Percentiles rank a stretch among this genome's conserved stretches.
Evolutionary conservation across 2,329 filamentous ascomycete genomes (phyloP).

Genomic region (Hawksworthiomyces lignivorus): DNA sequence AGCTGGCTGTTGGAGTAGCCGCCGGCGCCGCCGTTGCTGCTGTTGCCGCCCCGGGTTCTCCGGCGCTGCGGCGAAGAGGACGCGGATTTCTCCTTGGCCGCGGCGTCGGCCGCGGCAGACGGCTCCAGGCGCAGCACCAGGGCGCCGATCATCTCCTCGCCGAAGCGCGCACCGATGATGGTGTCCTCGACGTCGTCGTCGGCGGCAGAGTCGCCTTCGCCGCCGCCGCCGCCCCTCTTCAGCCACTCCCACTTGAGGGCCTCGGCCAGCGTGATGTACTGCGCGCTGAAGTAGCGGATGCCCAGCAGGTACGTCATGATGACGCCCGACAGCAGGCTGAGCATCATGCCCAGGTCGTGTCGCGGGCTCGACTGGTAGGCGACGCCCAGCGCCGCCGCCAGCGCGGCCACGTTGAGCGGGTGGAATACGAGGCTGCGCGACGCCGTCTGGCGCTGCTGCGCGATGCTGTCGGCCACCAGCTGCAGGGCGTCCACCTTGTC

Average conservation of each 20-base stretch:
- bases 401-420: conserved; percentile 43
- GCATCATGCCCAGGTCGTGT: conserved; percentile 45
- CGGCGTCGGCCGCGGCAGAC: not conserved
- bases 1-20: conserved; percentile 31
- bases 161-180: conserved; percentile 59
- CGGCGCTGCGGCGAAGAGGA: conserved; percentile 5
- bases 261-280: conserved; percentile 59
- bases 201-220: conserved; percentile 8
- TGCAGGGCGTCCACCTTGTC: conserved; percentile 62
- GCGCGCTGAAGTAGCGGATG: conserved; percentile 51
- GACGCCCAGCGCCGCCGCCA: conserved; percentile 35
- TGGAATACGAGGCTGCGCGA: conserved; percentile 57
- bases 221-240: conserved; percentile 12
- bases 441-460: conserved; percentile 69
- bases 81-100: not conserved
- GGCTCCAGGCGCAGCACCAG: conserved; percentile 60
- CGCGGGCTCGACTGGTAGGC: conserved; percentile 36
- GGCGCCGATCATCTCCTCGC: conserved; percentile 61
- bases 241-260: conserved; percentile 56
- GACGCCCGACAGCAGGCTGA: conserved; percentile 52
- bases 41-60: conserved; percentile 11
- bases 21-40: conserved; percentile 9
- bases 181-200: conserved; percentile 37
- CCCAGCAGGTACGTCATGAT: conserved; percentile 56
- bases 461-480: conserved; percentile 72